Conservation (phyloP, 768 basidiomycete species). For the Mycena floridula region DNA sequence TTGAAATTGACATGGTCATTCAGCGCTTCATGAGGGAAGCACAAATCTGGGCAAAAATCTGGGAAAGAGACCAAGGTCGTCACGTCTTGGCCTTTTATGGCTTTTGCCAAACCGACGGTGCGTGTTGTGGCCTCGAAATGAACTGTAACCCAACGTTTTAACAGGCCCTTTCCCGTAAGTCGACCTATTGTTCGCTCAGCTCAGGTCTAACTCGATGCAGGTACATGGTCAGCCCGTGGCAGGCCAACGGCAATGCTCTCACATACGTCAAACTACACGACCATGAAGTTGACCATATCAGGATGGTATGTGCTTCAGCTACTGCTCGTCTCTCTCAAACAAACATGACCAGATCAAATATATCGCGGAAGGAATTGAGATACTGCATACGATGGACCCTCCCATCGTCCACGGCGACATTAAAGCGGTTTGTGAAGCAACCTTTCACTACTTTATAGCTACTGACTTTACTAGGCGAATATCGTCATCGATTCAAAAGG, state of each 20-base stretch:
- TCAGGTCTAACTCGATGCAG: conserved; percentile 16
- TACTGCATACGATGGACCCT: conserved; percentile 45
- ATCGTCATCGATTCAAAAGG: conserved; percentile 39
- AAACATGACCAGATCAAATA: conserved; percentile 33
- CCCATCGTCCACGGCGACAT: conserved; percentile 50
- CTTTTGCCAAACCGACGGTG: conserved; percentile 48
- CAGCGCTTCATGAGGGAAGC: conserved; percentile 51
- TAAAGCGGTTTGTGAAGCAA: conserved; percentile 34
- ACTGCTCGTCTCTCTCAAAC: background rate
- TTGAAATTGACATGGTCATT: too few species aligned
- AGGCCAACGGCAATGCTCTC: conserved; percentile 42
- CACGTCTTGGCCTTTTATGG: conserved; percentile 56
- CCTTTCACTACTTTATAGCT: background rate
- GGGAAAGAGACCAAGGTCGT: conserved; percentile 43
- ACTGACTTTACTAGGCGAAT: conserved; percentile 30
- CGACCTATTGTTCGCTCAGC: background rate
- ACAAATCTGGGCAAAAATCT: conserved; percentile 47
- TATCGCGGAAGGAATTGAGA: conserved; percentile 38
- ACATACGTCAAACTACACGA: conserved; percentile 38
- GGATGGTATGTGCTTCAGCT: conserved; percentile 26
- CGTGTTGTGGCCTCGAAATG: too few species aligned
- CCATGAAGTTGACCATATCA: conserved; percentile 30
- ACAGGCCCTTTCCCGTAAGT: conserved; percentile 51
- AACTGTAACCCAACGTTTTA: too few species aligned
- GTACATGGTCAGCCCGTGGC: conserved; percentile 57